These are phyloP conservation scores for Peronospora destructor DNA, from an alignment of 352 stramenopile species.

Conservation along the genomic window DNA sequence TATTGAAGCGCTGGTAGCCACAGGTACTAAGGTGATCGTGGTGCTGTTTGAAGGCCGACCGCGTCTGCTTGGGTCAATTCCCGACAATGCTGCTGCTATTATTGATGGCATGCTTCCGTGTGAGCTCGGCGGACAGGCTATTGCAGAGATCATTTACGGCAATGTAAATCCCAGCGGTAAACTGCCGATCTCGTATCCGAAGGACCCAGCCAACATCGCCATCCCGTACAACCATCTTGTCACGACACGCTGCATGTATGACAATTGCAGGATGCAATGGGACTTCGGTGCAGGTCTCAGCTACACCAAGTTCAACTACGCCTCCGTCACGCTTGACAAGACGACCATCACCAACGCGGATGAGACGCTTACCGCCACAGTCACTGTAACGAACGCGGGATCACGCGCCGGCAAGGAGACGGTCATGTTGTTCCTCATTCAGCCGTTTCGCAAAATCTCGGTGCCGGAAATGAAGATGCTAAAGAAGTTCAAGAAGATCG, in stretches of 20 bases:
- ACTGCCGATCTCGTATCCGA: constrained; percentile 77
- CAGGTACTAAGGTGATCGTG: constrained; percentile 63
- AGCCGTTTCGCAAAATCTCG: constrained; percentile 49
- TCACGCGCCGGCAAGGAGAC: constrained; percentile 51
- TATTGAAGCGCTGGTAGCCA: constrained; percentile 46
- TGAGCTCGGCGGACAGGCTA: constrained; percentile 65
- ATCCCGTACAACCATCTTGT: constrained; percentile 71
- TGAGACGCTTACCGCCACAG: constrained; percentile 28
- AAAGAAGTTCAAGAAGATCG: constrained; percentile 75
- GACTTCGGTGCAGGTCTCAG: constrained; percentile 59
- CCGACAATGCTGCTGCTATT: constrained; percentile 48
- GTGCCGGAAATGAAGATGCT: constrained; percentile 78
- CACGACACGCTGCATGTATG: constrained; percentile 34
- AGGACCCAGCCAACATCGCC: constrained; percentile 40
- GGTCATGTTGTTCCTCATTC: constrained; percentile 73
- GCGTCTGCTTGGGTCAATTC: constrained; percentile 54
- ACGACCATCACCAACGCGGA: constrained; percentile 20
- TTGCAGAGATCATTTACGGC: constrained; percentile 77
- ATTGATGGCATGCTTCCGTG: constrained; percentile 69
- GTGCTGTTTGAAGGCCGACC: constrained; percentile 70
- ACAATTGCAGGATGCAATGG: constrained; percentile 54
- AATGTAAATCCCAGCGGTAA: constrained; percentile 70
- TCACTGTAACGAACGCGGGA: constrained; percentile 68
- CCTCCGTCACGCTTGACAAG: constrained; percentile 33
- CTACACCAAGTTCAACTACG: constrained; percentile 70